A percentile compares a stretch with the other conserved stretches of the same genome.
phyloP scores from a whole-genome alignment of 371 early-diverging fungal genomes.

The Mortierella sp. region DNA sequence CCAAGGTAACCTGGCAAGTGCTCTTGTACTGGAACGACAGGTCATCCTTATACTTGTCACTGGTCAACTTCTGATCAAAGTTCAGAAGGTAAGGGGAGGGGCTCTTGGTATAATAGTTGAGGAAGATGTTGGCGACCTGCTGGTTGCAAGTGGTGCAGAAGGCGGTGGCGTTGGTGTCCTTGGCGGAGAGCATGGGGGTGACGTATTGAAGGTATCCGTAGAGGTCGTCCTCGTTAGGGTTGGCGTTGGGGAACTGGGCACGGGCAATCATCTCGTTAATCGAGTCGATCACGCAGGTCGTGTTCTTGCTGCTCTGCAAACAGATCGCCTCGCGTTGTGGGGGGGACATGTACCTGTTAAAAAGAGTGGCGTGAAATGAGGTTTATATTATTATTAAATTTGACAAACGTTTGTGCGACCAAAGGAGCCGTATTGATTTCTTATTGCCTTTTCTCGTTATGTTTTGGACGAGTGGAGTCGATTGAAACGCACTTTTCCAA shows the following conservation, averaged over 20 bases:
- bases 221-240: constrained; percentile 40
- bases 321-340: constrained; percentile 52
- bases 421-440: neutral
- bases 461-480: neutral
- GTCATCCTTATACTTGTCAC: constrained; percentile 7
- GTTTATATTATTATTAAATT: neutral
- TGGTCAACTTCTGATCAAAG: constrained; percentile 36
- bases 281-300: constrained; percentile 42
- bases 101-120: constrained; percentile 45
- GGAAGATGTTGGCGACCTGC: constrained; percentile 55
- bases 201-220: constrained; percentile 54
- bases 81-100: constrained; percentile 40
- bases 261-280: constrained; percentile 46
- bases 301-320: constrained; percentile 28
- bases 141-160: constrained; percentile 54
- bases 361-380: constrained; percentile 12
- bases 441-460: neutral
- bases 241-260: constrained; percentile 37
- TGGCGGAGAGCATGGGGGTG: constrained; percentile 32
- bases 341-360: constrained; percentile 48
- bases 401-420: constrained; percentile 1
- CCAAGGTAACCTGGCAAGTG: constrained; percentile 28
- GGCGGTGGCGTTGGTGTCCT: constrained; percentile 18
- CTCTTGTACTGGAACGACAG: constrained; percentile 41
- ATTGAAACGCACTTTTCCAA: neutral